A percentile compares a stretch with the other conserved stretches of the same genome.
These are phyloP conservation scores for Eimeria sp. DNA, from an alignment of 169 alveolate species.

Conservation along the genomic window DNA sequence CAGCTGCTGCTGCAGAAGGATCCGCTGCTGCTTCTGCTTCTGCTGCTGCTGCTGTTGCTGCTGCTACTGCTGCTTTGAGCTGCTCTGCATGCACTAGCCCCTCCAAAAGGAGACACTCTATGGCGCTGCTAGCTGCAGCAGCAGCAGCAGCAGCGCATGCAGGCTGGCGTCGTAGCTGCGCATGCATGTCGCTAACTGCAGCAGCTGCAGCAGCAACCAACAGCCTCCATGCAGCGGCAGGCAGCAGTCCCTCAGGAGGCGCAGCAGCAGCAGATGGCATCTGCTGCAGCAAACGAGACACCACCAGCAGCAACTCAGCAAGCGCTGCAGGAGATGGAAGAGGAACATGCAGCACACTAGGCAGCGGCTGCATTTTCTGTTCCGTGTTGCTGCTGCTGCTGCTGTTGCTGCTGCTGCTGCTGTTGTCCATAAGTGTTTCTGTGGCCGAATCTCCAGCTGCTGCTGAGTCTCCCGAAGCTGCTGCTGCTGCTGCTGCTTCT, in stretches of 20 bases:
- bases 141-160: slow-evolving; percentile 35
- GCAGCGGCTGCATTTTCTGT: slow-evolving; percentile 23
- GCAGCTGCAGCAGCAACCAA: slow-evolving; percentile 10
- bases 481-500: neutral
- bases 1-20: slow-evolving; percentile 16
- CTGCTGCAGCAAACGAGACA: slow-evolving; percentile 28
- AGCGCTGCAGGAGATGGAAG: neutral
- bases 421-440: slow-evolving; percentile 7
- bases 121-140: slow-evolving; percentile 11
- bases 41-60: slow-evolving; percentile 50
- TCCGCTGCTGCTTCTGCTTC: neutral
- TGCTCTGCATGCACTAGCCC: neutral
- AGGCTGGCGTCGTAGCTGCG: neutral
- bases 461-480: neutral
- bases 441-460: neutral
- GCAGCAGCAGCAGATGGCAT: slow-evolving; percentile 23
- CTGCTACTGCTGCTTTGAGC: slow-evolving; percentile 33
- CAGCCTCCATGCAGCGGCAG: slow-evolving; percentile 2
- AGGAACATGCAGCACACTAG: neutral
- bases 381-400: slow-evolving; percentile 49
- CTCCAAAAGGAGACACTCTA: neutral
- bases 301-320: slow-evolving; percentile 33
- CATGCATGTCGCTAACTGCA: slow-evolving; percentile 7
- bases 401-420: slow-evolving; percentile 17
- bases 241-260: neutral